Evolutionary conservation across 192 early-diverging fungal genomes (phyloP), one percentile per base, ranked within the genome.

Genomic region (Dimargaris cristalligena): DNA sequence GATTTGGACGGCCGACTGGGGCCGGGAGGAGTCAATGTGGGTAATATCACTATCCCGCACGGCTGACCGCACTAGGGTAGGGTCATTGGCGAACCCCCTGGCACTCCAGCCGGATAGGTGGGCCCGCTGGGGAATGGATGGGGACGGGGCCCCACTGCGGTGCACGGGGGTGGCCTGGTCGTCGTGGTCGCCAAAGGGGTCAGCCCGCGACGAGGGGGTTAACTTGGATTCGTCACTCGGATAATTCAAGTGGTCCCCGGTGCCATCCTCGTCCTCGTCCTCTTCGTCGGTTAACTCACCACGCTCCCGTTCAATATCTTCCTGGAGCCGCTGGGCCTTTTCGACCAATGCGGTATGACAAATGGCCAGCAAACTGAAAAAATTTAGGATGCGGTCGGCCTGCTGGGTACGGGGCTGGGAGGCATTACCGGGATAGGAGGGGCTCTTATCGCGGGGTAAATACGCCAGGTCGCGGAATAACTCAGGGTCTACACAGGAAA

Each of bases 331-430:
- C 34, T 57, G 70, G 38, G 68, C 61, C 45, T 79, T 77, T 31
- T 96, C 93, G 0, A 92, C 84, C 11, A 99, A 76, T 0, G 94
- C 94, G 0, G 95, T 96, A 68, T 99, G 93, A 66, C 94, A 99
- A 0, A 95, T 74, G 14, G 91, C 86, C 25, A 99, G 68, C 25
- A 91, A 72, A 2, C 80, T 86, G 65, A 93, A 87, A 58, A 97
- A 99, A 61, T 94, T 88, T 23, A 74, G 68, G 33, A 92, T 74
- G 11, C 77, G 79, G 14, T 75, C 71, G 8, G 80, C 74, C 20
- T 84, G 79, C 56, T 28, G 22, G 29, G 25, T 11, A 28, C 62
- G 28, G 6, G 46, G 34, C 14, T 69, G 64, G 32, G 35, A 47
- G 33, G 13, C 23, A n/a, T n/a, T n/a, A n/a, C n/a, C n/a, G n/a